Percentiles rank a stretch among this genome's conserved stretches.
phyloP scores from a whole-genome alignment of 2,329 filamentous ascomycete genomes.

The Ascochyta koolunga region DNA sequence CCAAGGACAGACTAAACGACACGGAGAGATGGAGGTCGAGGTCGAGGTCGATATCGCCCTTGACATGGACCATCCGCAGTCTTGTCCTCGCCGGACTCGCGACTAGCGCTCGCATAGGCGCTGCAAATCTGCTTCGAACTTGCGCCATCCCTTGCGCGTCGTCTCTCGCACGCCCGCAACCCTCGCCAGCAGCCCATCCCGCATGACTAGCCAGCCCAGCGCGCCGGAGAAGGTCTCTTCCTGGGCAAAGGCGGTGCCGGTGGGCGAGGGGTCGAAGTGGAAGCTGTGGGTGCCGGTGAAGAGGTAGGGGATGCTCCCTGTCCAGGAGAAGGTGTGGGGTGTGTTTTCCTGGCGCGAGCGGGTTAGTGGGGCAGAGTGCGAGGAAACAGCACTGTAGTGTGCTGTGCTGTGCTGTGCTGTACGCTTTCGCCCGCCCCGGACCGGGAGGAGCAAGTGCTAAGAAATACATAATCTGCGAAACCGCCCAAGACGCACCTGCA shows the following conservation, averaged over 20 bases:
- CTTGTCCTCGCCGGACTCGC: no score
- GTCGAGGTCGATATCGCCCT: no score
- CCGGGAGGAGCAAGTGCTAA: no score
- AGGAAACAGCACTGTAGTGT: no score
- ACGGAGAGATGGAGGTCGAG: no score
- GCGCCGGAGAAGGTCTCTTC: conserved; percentile 25
- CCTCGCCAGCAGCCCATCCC: conserved; percentile 3
- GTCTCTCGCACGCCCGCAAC: conserved; percentile 17
- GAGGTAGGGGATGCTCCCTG: conserved; percentile 17
- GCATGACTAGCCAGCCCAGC: conserved; percentile 15
- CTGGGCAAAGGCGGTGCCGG: conserved; percentile 27
- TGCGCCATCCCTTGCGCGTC: conserved; percentile 17
- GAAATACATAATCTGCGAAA: no score
- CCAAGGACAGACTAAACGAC: no score
- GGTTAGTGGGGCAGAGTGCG: background rate
- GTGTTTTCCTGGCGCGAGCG: conserved; percentile 15
- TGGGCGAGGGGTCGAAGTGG: conserved; percentile 19
- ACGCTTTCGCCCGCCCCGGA: no score
- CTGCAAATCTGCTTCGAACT: conserved; percentile 8
- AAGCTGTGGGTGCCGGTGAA: conserved; percentile 29
- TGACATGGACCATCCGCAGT: no score
- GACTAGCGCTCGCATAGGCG: background rate
- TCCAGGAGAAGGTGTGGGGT: conserved; percentile 18
- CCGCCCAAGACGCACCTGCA: conserved; percentile 10
- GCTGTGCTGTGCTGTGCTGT: no score